Base-by-base conservation (phyloP, 495 filamentous ascomycete species). In the Cercophora samala region DNA sequence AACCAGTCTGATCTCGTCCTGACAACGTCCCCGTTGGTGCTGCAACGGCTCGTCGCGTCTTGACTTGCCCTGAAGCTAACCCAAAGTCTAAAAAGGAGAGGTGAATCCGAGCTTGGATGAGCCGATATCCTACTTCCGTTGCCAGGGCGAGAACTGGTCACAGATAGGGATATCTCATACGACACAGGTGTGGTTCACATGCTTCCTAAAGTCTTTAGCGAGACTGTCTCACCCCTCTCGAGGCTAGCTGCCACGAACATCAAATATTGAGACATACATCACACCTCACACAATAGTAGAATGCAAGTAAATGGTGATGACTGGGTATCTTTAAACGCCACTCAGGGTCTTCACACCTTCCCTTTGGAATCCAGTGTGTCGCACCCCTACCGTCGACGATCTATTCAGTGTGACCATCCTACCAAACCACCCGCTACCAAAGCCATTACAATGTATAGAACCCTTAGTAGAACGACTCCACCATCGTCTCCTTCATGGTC, bases 401-500 rank as follows among this genome's bases (percentile, higher is more conserved):
- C 15, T 46, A 46, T 46, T 46, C 2, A 46, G 37, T 46, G 15
- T 46, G 15, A 46, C 37, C 18, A 26, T 65, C 59, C 65, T 21
- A 26, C 55, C 61, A 60, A 25, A 55, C 54, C 17, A 13, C 60
- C 32, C 19, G 18, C 1, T 60, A 37, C 23, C 55, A 58, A 60
- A 23, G 9, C 37, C 58, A 21, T 19, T 52, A 13, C 25, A 54
- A 11, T 29, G 56, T 21, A 65, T 15, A 21, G 5, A 21, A 22
- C 58, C 58, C 24, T 86, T 83, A 99, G 79, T 99, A 99, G 79
- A 97, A 99, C 69, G 90, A 93, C 86, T 99, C 95, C 64, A 99
- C 95, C 86, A 99, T 96, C 58, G 93, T 93, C 77, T 97, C 93
- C 87, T 97, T 97, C 77, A 97, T 85, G 54, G 83, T 90, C 63